Base-by-base conservation (phyloP, 257 asterid genomes). In the Jasminum sambac region DNA sequence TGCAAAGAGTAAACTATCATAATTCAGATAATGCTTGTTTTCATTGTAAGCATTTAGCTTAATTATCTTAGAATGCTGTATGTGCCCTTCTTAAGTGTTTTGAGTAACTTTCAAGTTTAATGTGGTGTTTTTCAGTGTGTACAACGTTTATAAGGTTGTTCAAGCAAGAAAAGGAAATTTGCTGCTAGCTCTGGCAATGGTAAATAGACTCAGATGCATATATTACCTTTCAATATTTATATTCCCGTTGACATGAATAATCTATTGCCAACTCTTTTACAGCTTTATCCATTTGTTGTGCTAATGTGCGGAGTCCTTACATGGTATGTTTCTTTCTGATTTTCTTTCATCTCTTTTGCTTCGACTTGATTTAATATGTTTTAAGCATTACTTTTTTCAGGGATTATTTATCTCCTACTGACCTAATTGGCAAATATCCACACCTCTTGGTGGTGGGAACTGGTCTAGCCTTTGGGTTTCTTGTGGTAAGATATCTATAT, bases 391-490 rank as follows among this genome's bases (percentile, higher is more conserved):
- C 42, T 55, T 42, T 42, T 12, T 81, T 74, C 86, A 91, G 98
- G 98, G 82, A 86, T 80, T 85, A 89, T 78, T 75, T 94, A 73
- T 94, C 98, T 77, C 96, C 98, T 52, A 73, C 81, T 71, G 90
- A 89, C 77, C 65, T 94, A 73, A 82, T 90, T 66, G 78, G 73
- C 46, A 84, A 72, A 61, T 91, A 91, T 71, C 96, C 97, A 0
- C 95, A 90, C 77, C 70, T 86, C 50, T 67, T 89, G 44, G 68
- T 94, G 25, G 23, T 91, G 79, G 93, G 98, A 67, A 86, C 87
- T 71, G 98, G 98, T 36, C 89, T 94, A 77, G 89, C 98, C 46
- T 94, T 94, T 40, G 97, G 97, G 52, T 94, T 94, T 81, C 97
- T 93, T 62, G 98, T 93, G 98, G 98, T 92, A 83, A 71, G 88